Evolutionary conservation across 345 rosid species (phyloP).

Genomic region (Populus nigra): DNA sequence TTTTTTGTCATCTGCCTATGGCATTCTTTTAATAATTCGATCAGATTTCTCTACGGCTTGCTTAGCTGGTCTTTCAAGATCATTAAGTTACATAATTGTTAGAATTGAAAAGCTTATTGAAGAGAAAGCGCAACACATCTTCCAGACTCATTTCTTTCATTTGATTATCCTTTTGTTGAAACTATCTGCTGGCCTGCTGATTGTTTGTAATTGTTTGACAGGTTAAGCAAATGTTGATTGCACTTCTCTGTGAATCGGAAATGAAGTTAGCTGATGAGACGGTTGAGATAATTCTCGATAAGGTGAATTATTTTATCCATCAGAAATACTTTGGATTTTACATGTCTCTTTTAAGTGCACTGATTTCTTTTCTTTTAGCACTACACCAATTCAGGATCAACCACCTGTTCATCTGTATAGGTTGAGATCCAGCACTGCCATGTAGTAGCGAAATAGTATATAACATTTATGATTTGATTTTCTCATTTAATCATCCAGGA

Average conservation of each 20-base stretch:
- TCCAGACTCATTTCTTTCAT: constrained; percentile 1
- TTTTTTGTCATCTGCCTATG: background rate
- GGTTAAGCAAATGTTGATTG: constrained; percentile 98
- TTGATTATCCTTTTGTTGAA: constrained; percentile 13
- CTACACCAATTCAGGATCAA: background rate
- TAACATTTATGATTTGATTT: background rate
- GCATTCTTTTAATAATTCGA: background rate
- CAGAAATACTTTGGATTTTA: background rate
- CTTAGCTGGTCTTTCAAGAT: background rate
- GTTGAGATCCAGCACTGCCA: background rate
- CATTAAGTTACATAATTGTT: background rate
- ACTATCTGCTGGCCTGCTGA: constrained; percentile 26
- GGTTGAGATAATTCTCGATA: constrained; percentile 87
- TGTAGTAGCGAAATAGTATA: background rate
- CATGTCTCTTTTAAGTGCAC: background rate
- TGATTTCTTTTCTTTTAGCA: background rate
- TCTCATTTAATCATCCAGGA: background rate
- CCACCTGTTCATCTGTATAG: background rate
- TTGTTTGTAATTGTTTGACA: constrained; percentile 42
- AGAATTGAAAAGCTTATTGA: background rate
- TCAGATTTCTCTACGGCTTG: background rate
- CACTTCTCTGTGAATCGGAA: constrained; percentile 92
- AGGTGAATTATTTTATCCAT: constrained; percentile 42
- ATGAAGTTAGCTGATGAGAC: constrained; percentile 97
- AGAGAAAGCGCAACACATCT: background rate